A percentile compares a stretch with the other conserved stretches of the same genome.
These are phyloP conservation scores for Leccinum arenicola DNA, from an alignment of 768 basidiomycete genomes.

Conservation along the genomic window DNA sequence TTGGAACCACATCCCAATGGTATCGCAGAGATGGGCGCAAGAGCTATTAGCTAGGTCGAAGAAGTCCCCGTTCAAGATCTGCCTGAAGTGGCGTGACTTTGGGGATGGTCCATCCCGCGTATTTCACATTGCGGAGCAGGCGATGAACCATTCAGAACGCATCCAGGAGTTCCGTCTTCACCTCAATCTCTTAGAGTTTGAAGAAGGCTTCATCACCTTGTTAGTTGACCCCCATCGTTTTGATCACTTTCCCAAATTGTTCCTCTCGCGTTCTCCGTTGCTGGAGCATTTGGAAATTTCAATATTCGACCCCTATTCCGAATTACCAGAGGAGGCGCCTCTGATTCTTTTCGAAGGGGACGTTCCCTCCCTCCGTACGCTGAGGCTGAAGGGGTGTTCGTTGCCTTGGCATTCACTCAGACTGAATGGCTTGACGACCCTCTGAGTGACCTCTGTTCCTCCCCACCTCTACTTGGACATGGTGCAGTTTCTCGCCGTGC, in stretches of 20 bases:
- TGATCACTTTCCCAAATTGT: not conserved
- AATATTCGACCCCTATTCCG: not conserved
- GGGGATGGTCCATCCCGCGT: not conserved
- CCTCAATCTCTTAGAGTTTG: too few species aligned
- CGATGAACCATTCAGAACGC: not conserved
- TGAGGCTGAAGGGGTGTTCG: not conserved
- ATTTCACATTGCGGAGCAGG: not conserved
- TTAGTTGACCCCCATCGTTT: not conserved
- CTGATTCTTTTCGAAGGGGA: not conserved
- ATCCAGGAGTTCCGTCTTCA: not conserved
- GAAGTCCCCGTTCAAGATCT: not conserved
- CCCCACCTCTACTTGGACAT: conserved; percentile 22
- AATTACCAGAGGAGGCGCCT: not conserved
- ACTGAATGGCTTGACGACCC: conserved; percentile 29
- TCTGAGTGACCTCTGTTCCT: conserved; percentile 30
- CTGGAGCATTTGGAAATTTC: not conserved
- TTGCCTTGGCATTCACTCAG: not conserved
- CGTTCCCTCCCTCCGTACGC: conserved; percentile 1
- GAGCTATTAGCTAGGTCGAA: not conserved
- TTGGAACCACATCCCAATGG: not conserved
- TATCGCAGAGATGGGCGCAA: not conserved
- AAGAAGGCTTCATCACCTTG: not conserved
- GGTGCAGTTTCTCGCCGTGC: conserved; percentile 29
- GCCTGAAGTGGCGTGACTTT: not conserved
- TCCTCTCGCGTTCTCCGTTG: not conserved